Evolutionary conservation across 2,329 filamentous ascomycete genomes (phyloP).

Genomic region (Teratosphaeria nubilosa): DNA sequence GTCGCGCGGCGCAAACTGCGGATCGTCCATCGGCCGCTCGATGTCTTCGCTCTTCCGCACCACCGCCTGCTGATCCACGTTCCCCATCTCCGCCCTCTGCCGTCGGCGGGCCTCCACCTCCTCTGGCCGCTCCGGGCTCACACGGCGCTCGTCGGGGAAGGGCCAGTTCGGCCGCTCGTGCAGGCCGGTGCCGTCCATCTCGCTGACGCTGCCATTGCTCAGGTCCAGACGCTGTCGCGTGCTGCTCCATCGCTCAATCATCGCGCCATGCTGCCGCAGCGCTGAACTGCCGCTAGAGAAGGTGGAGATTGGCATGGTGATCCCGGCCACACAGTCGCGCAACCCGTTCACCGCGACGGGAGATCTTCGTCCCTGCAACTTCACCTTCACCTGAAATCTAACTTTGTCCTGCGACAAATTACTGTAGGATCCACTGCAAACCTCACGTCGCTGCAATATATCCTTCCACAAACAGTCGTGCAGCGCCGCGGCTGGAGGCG

Average conservation of each 20-base stretch:
- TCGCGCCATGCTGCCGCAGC: slow-evolving; percentile 10
- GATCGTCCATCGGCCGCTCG: neutral
- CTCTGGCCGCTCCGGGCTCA: slow-evolving; percentile 5
- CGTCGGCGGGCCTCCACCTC: neutral
- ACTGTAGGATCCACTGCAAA: too few relatives aligned
- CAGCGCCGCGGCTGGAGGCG: neutral
- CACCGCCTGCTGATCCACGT: slow-evolving; percentile 12
- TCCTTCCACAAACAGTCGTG: neutral
- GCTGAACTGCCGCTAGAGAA: slow-evolving; percentile 14
- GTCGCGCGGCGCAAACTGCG: neutral
- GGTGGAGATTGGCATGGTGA: slow-evolving; percentile 20
- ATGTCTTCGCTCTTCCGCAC: slow-evolving; percentile 13
- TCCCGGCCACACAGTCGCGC: neutral
- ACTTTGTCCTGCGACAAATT: neutral
- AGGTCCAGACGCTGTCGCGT: slow-evolving; percentile 16
- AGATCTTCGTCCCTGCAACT: neutral
- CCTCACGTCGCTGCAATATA: neutral
- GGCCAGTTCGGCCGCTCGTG: slow-evolving; percentile 22
- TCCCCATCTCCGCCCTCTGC: neutral
- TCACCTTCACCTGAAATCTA: neutral
- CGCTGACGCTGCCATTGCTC: slow-evolving; percentile 15
- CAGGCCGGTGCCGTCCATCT: slow-evolving; percentile 21
- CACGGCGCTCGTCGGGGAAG: slow-evolving; percentile 7
- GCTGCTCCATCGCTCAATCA: slow-evolving; percentile 18
- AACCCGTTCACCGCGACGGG: neutral